These are phyloP conservation scores for Cynanchum wilfordii DNA, from an alignment of 257 asterid species.

Conservation along the genomic window DNA sequence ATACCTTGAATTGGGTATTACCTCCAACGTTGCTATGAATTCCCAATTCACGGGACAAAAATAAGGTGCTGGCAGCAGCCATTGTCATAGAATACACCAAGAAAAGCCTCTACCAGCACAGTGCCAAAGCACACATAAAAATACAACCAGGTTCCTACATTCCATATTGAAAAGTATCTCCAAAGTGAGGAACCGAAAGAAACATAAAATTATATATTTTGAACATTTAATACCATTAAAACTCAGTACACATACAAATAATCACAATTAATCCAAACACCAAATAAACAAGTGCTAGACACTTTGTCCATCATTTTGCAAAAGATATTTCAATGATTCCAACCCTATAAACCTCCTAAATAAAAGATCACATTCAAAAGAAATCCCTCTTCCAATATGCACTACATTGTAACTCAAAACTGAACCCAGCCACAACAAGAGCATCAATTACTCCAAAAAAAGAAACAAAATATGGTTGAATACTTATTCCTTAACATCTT, in stretches of 20 bases:
- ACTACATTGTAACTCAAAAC: not conserved
- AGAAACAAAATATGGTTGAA: too few species aligned
- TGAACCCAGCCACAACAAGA: not conserved
- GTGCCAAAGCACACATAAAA: slow-evolving; percentile 5
- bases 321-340: not conserved
- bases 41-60: slow-evolving; percentile 23
- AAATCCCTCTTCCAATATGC: not conserved
- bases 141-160: slow-evolving; percentile 14
- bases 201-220: not conserved
- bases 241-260: not conserved
- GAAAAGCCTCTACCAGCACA: not conserved
- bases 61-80: slow-evolving; percentile 37
- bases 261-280: not conserved
- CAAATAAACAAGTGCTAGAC: not conserved
- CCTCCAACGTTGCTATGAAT: slow-evolving; percentile 19
- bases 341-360: not conserved
- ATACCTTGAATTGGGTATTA: slow-evolving; percentile 30
- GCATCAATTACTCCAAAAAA: not conserved
- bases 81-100: slow-evolving; percentile 21
- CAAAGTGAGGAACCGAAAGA: not conserved
- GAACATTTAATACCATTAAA: not conserved
- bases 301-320: not conserved
- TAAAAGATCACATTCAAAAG: not conserved
- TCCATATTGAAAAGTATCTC: not conserved
- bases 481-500: too few species aligned